Conservation (phyloP, 352 stramenopile species). For the Pythium volutum region DNA sequence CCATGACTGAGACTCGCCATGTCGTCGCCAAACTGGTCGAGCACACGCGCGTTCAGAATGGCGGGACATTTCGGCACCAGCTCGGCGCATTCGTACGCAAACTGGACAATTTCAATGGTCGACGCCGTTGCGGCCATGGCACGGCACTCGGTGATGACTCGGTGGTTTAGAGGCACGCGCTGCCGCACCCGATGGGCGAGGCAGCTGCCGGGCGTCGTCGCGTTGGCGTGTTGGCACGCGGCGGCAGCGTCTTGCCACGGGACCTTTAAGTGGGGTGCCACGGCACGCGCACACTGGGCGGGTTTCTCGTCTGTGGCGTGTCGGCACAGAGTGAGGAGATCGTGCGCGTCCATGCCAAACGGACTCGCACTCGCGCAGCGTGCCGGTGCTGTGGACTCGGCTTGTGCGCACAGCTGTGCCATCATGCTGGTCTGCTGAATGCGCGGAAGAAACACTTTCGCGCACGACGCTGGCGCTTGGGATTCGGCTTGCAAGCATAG, state of each 20-base stretch:
- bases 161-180: constrained; percentile 16
- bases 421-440: not conserved
- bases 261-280: constrained; percentile 28
- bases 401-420: constrained; percentile 13
- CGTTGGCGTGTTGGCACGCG: constrained; percentile 33
- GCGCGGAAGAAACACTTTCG: constrained; percentile 14
- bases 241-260: constrained; percentile 29
- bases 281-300: constrained; percentile 36
- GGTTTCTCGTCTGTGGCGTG: constrained; percentile 28
- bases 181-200: constrained; percentile 35
- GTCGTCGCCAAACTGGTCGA: constrained; percentile 55
- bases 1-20: constrained; percentile 28
- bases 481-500: constrained; percentile 40
- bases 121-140: constrained; percentile 22
- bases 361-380: constrained; percentile 28
- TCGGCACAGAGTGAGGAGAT: constrained; percentile 41
- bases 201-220: constrained; percentile 42
- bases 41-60: constrained; percentile 33
- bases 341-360: constrained; percentile 35
- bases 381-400: not conserved
- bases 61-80: constrained; percentile 45
- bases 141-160: constrained; percentile 35
- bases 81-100: constrained; percentile 44
- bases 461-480: constrained; percentile 37
- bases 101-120: constrained; percentile 40